Conservation (phyloP, 805 yeast species). For the Candida koratica region DNA sequence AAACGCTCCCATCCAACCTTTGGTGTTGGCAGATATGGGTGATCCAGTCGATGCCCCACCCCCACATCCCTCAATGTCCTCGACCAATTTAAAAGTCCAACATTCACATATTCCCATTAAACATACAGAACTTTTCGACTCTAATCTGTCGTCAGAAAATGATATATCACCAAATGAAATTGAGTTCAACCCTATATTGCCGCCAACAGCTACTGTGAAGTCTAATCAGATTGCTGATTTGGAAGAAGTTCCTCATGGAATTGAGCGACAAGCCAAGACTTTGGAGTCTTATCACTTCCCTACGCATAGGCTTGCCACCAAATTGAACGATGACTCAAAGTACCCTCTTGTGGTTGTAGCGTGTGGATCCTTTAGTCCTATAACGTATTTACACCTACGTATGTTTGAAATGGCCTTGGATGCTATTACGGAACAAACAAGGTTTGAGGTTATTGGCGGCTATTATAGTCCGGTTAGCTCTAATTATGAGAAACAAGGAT, state of each 20-base stretch:
- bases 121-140: conserved; percentile 49
- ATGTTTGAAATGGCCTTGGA: conserved; percentile 99
- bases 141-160: conserved; percentile 10
- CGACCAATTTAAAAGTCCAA: conserved; percentile 1
- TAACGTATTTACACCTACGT: conserved; percentile 88
- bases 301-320: conserved; percentile 72
- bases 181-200: conserved; percentile 7
- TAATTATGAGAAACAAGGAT: conserved; percentile 87
- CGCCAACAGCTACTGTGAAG: conserved; percentile 12
- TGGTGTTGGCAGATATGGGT: conserved; percentile 71
- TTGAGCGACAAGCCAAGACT: conserved; percentile 77
- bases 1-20: conserved; percentile 72
- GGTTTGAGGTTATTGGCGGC: conserved; percentile 95
- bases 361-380: conserved; percentile 95
- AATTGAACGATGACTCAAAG: conserved; percentile 68
- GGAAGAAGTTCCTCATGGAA: conserved; percentile 96
- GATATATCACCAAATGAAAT: neutral
- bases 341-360: conserved; percentile 92
- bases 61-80: conserved; percentile 39
- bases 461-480: conserved; percentile 93
- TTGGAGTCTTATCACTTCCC: conserved; percentile 77
- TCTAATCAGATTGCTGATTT: conserved; percentile 62
- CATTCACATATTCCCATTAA: conserved; percentile 46
- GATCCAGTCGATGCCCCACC: conserved; percentile 72
- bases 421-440: conserved; percentile 82